Base-by-base conservation (phyloP, 495 filamentous ascomycete species). In the Hypoxylon intermedium region DNA sequence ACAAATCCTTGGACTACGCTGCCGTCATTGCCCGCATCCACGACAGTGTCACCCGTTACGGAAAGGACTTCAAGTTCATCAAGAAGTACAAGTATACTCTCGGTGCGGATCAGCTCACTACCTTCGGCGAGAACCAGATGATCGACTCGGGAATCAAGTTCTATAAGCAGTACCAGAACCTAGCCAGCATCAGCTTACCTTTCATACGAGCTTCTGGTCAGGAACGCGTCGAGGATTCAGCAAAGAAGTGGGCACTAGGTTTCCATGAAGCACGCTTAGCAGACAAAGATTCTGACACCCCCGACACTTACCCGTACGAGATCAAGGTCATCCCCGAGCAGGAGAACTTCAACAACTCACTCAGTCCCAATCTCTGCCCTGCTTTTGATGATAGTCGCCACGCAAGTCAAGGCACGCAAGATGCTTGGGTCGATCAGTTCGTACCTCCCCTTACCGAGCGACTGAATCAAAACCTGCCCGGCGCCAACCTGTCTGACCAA, bases 121-220 rank as follows among this genome's bases (percentile, higher is more conserved):
- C 67, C 0, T 89, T 90, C 53, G 92, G 92, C 9, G 72, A 90
- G 73, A 79, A 83, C 58, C 77, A 95, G 72, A 83, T 95, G 82
- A 70, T 88, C 58, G 81, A 88, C 63, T 91, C 89, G 0, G 92
- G 92, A 1, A 67, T 79, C 42, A 84, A 85, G 42, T 93, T 90
- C 75, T 92, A 91, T 71, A 60, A 75, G 24, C 85, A 87, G 3
- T 95, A 96, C 69, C 68, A 75, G 50, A 31, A 71, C 18, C 81
- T 95, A 0, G 75, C 86, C 1, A 69, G 67, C 34, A 60, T 75
- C 2, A 67, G 75, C 13, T 69, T 77, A 1, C 92, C 90, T 2
- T 96, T 96, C 60, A 70, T 94, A 23, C 84, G 92, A 11, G 74
- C 89, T 4, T 83, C 87, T 1, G 88, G 83, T 21, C 83, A 90